phyloP scores from a whole-genome alignment of 2,329 filamentous ascomycete species.

The Parastagonospora avenae region DNA sequence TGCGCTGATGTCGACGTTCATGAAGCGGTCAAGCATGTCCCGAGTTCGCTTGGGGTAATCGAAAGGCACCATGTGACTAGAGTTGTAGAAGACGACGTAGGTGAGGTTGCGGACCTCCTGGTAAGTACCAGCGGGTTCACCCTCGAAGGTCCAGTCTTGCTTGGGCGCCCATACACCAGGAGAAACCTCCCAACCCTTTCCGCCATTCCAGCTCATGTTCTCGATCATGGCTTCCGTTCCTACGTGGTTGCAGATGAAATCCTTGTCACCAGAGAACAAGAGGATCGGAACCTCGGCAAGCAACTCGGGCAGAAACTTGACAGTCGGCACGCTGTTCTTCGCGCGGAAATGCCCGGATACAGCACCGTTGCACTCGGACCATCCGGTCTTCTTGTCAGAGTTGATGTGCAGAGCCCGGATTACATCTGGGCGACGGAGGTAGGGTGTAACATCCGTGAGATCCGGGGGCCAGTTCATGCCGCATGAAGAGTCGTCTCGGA shows the following conservation, averaged over 20 bases:
- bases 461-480: conserved; percentile 99
- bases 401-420: conserved; percentile 81
- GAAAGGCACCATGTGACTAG: conserved; percentile 97
- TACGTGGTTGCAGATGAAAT: conserved; percentile 96
- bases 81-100: conserved; percentile 93
- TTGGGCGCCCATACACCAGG: conserved; percentile 91
- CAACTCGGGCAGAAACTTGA: conserved; percentile 76
- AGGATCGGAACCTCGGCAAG: conserved; percentile 78
- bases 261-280: conserved; percentile 90
- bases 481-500: conserved; percentile 80
- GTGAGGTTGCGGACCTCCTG: conserved; percentile 94
- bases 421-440: conserved; percentile 83
- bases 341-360: conserved; percentile 76
- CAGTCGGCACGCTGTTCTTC: conserved; percentile 71
- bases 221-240: conserved; percentile 91
- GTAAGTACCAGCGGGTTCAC: conserved; percentile 85
- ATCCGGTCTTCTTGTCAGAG: conserved; percentile 79
- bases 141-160: conserved; percentile 92
- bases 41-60: conserved; percentile 84
- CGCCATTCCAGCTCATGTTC: conserved; percentile 90
- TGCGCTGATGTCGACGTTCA: conserved; percentile 86
- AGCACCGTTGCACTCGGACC: conserved; percentile 85
- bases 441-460: conserved; percentile 75
- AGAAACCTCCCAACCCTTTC: conserved; percentile 85
- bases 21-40: conserved; percentile 97